phyloP scores from a whole-genome alignment of 2,329 filamentous ascomycete genomes.

The Stachybotrys echinatus region DNA sequence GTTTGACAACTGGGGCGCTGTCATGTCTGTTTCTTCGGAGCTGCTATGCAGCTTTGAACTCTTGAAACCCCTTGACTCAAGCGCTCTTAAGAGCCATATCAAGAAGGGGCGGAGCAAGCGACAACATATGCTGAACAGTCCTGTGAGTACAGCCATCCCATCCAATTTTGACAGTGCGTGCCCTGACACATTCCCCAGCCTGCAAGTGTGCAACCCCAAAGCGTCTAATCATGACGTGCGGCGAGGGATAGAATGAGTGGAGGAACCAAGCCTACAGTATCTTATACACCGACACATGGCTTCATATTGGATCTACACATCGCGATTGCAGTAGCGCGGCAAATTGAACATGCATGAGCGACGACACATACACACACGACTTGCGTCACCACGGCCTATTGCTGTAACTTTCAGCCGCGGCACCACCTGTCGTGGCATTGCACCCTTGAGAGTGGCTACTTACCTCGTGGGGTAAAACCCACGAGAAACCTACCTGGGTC shows the following conservation, averaged over 20 bases:
- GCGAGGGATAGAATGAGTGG: constrained; percentile 5
- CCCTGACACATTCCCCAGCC: constrained; percentile 32
- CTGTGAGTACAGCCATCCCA: constrained; percentile 64
- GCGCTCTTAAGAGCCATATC: constrained; percentile 95
- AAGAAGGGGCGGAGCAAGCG: constrained; percentile 96
- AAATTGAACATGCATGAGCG: not conserved
- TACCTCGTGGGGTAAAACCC: not conserved
- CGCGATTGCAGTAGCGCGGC: not conserved
- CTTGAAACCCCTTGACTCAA: constrained; percentile 92
- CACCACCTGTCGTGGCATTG: not conserved
- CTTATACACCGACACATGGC: constrained; percentile 10
- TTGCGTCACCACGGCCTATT: not conserved
- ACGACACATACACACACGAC: not conserved
- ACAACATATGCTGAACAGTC: constrained; percentile 93
- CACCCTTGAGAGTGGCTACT: not conserved
- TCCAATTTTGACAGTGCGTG: no score
- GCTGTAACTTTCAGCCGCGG: not conserved
- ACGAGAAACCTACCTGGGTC: not conserved
- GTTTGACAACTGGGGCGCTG: constrained; percentile 98
- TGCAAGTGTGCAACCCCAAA: constrained; percentile 51
- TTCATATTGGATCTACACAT: not conserved
- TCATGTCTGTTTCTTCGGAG: constrained; percentile 95
- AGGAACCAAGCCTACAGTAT: constrained; percentile 10
- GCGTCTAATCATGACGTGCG: constrained; percentile 33
- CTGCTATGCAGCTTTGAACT: constrained; percentile 95